Base-by-base conservation (phyloP, 31 red algal genomes). In the Endocladia muricata region DNA sequence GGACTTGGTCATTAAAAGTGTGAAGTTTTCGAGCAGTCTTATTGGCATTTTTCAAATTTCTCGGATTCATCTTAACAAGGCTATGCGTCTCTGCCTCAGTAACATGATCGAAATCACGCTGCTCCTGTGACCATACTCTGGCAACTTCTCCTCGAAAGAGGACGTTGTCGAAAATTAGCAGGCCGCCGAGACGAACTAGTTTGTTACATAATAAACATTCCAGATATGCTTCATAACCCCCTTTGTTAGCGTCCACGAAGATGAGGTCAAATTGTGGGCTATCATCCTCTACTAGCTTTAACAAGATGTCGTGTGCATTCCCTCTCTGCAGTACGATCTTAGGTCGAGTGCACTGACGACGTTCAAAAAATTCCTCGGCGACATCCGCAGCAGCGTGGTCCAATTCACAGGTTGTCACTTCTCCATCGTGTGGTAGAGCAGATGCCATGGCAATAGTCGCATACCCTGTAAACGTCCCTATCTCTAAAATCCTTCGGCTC, bases 401-500 rank as follows among this genome's bases (percentile, higher is more conserved):
- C 15, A 25, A 61, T 70, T 95, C 92, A 55, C 86, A 83, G 2
- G 92, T 95, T 13, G 85, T 49, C 3, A 95, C 48, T 17, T 44
- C 13, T 15, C 81, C 78, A 15, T 22, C 78, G 2, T 29, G 5
- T n/a, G 80, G 78, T 11, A 96, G 37, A 21, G 68, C 88, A 1
- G 75, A 69, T 0, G 93, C 93, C 82, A 96, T 86, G 6, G 63
- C 72, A 32, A 96, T 23, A 34, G 93, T 70, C 13, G 75, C 68
- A 62, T 92, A 88, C 26, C 93, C 93, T 4, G 93, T 96, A 38
- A 96, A 96, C 9, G 88, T 96, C 22, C 93, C 93, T 32, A 96
- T 79, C 68, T 96, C 93, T 37, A 96, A 48, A 29, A 96, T 82
- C 8, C 88, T 23, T 62, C 40, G 47, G 13, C 70, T 74, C 6